Base-by-base conservation (phyloP, 331 rosid species). In the Ulmus americana region DNA sequence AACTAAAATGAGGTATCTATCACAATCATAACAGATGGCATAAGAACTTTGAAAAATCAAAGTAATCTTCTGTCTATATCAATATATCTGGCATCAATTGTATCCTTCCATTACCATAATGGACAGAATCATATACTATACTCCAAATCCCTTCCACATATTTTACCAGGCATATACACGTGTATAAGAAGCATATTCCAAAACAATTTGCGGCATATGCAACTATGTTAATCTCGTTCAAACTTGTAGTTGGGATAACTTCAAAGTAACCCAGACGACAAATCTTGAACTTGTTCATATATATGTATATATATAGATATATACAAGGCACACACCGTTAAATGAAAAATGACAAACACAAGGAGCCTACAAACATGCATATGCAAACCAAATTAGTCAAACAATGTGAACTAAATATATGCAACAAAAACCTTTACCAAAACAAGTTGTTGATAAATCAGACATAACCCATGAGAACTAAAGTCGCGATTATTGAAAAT, bases 1-100 rank as follows among this genome's bases (percentile, higher is more conserved):
- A 22, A 6, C 8, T 16, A 15, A 5, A 20, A 20, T 20, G 22
- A 7, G 40, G 54, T 39, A 64, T 64, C 69, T 38, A n/a, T 64
- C 69, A 49, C 69, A 38, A 14, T 64, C 69, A 51, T 9, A 2
- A 49, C 38, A 50, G 38, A 50, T 64, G 69, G 48, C 69, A 46
- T 44, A 38, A 15, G 13, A 49, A 49, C 38, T 28, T 8, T 44
- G 16, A 40, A 64, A 64, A 38, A n/a, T 64, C 69, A 35, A 39
- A 4, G 38, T 53, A 39, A 28, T 50, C 46, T 10, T 5, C 4
- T 53, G 39, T n/a, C 18, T 10, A 16, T 1, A 15, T 11, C 11
- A 51, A 39, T 39, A 47, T 15, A 64, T 64, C 69, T 64, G 67
- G 38, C 69, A 50, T 39, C 10, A 45, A 10, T 47, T n/a, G 22